Evolutionary conservation across 2,329 filamentous ascomycete genomes (phyloP), one percentile per base, ranked within the genome.

Genomic region (Fusarium nematophilum): DNA sequence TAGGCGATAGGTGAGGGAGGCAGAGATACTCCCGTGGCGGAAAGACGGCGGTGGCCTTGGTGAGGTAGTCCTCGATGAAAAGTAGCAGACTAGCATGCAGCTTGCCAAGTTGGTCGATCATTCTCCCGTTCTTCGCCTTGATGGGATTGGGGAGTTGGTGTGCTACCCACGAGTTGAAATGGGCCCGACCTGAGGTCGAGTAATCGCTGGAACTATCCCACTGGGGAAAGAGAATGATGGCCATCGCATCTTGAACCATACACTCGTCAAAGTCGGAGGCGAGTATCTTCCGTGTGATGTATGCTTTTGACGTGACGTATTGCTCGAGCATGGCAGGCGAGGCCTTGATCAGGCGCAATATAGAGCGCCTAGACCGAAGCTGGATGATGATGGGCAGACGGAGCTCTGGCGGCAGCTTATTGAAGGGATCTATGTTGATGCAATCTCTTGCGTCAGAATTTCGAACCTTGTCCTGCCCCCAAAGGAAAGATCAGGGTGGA

Each of bases 1-100:
- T 7, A 6, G 39, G 11, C 1, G 27, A 21, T 8, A 29, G 14
- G 1, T 6, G 6, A 8, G 52, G 38, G 10, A 64, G 53, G n/a
- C 59, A 62, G 23, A 64, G 53, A 33, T 63, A 64, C 9, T 60
- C 52, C 9, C 62, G 45, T 7, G 59, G 59, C 4, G 44, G 59
- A 9, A 57, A 63, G 4, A 26, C 10, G 4, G 55, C 55, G 3
- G 49, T 60, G 6, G 59, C 55, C n/a, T 64, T 64, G 9, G 55
- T 53, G 3, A 64, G 30, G 27, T 64, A 64, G 31, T 60, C 59
- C 10, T 57, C 59, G 7, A 62, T 53, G 9, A 62, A 60, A 1
- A 57, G n/a, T 5, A 62, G 15, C 0, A 64, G 13, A 30, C 44
- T 26, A 3, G 31, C 43, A 25, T 55, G 45, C 5, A 62, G 13